These are phyloP conservation scores for Entophlyctis luteolus DNA, from an alignment of 192 early-diverging fungal genomes.

Conservation along the genomic window DNA sequence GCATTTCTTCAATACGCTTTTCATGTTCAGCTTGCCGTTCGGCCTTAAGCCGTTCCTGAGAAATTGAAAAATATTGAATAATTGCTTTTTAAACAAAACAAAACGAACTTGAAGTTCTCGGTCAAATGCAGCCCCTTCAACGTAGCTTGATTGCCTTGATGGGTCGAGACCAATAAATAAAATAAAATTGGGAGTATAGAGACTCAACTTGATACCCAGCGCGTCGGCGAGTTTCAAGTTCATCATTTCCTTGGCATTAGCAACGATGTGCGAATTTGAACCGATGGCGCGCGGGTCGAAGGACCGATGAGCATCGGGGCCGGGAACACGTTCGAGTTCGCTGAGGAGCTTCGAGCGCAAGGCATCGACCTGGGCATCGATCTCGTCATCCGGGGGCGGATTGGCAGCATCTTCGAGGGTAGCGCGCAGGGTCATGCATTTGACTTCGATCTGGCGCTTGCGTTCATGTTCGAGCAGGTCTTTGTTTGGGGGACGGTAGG, in stretches of 20 bases:
- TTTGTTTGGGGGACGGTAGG: slow-evolving; percentile 58
- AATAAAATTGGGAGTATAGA: background rate
- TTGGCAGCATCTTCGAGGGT: slow-evolving; percentile 76
- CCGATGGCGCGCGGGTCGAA: too few species aligned
- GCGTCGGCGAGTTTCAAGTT: slow-evolving; percentile 65
- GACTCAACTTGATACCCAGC: slow-evolving; percentile 53
- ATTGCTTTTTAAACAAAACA: too few species aligned
- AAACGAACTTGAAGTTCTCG: slow-evolving; percentile 59
- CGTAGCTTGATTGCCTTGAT: slow-evolving; percentile 36
- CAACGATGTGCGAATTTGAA: slow-evolving; percentile 70
- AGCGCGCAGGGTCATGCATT: slow-evolving; percentile 75
- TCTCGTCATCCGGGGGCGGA: slow-evolving; percentile 52
- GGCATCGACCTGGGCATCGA: slow-evolving; percentile 61
- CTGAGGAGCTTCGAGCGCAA: slow-evolving; percentile 58
- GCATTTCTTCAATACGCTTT: too few species aligned
- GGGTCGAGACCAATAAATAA: background rate
- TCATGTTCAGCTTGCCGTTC: too few species aligned
- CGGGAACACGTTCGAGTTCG: too few species aligned
- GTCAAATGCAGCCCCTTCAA: slow-evolving; percentile 77
- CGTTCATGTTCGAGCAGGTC: slow-evolving; percentile 82
- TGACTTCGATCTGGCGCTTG: slow-evolving; percentile 81
- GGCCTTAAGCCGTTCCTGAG: too few species aligned
- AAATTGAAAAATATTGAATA: too few species aligned
- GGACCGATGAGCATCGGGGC: too few species aligned
- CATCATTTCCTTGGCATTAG: slow-evolving; percentile 66